Evolutionary conservation across 352 stramenopile species (phyloP).

Genomic region (Plasmopara viticola): DNA sequence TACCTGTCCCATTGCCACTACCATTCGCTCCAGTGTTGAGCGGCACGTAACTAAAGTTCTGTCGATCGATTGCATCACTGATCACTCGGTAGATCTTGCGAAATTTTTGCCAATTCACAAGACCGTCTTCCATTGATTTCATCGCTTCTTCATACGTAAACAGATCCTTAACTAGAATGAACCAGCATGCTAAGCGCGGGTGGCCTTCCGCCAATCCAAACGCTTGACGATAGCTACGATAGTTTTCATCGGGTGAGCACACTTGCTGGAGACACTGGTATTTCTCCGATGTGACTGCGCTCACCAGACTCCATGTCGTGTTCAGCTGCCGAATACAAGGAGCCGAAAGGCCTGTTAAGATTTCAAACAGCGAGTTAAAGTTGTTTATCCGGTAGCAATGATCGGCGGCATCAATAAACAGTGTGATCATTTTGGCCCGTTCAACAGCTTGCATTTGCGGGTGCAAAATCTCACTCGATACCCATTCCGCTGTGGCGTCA

Average conservation of each 20-base stretch:
- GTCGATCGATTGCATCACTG: constrained; percentile 61
- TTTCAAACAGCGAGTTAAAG: constrained; percentile 86
- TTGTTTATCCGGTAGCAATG: constrained; percentile 85
- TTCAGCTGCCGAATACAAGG: constrained; percentile 79
- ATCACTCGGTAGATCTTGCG: constrained; percentile 81
- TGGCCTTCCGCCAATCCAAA: constrained; percentile 73
- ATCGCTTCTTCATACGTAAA: constrained; percentile 86
- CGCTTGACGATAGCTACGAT: constrained; percentile 77
- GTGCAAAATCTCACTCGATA: constrained; percentile 85
- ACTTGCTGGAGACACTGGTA: constrained; percentile 78
- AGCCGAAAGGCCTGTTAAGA: constrained; percentile 69
- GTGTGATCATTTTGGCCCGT: constrained; percentile 72
- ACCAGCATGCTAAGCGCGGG: constrained; percentile 73
- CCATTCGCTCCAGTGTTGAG: constrained; percentile 16
- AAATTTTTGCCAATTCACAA: constrained; percentile 86
- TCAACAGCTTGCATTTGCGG: constrained; percentile 75
- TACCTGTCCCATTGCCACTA: constrained; percentile 10
- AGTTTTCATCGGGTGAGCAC: constrained; percentile 83
- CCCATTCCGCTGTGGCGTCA: constrained; percentile 77
- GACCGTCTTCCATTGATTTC: constrained; percentile 73
- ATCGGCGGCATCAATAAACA: constrained; percentile 81
- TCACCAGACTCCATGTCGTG: constrained; percentile 77
- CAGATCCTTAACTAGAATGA: constrained; percentile 83
- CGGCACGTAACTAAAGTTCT: constrained; percentile 76
- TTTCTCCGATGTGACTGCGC: constrained; percentile 54